phyloP scores from a whole-genome alignment of 768 basidiomycete genomes.

The Mycena capillaripes region DNA sequence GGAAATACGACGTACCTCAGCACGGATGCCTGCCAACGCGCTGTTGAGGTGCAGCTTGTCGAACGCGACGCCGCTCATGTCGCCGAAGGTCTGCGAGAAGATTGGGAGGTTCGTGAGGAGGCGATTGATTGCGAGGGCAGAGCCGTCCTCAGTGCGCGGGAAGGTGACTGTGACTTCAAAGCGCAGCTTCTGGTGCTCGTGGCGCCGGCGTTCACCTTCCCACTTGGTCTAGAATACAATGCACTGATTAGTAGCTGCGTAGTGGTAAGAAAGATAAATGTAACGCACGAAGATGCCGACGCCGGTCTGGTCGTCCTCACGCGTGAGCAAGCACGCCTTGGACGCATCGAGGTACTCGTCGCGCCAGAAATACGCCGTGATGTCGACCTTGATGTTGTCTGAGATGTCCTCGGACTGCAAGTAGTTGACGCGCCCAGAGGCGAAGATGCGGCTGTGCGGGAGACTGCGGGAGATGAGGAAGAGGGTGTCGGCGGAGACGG shows the following conservation, averaged over 20 bases:
- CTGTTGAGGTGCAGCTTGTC: neutral
- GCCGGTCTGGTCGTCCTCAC: conserved; percentile 37
- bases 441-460: neutral
- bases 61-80: conserved; percentile 4
- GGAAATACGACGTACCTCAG: conserved; percentile 41
- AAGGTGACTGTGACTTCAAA: conserved; percentile 26
- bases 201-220: neutral
- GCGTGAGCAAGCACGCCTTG: conserved; percentile 43
- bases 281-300: conserved; percentile 53
- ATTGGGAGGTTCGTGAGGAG: conserved; percentile 19
- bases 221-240: conserved; percentile 18
- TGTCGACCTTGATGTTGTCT: conserved; percentile 40
- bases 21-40: conserved; percentile 59
- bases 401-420: conserved; percentile 37
- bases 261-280: neutral
- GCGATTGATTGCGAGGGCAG: neutral
- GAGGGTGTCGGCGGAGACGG: conserved; percentile 43
- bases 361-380: conserved; percentile 41
- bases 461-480: conserved; percentile 45
- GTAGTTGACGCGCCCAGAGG: conserved; percentile 43
- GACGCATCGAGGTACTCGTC: conserved; percentile 39
- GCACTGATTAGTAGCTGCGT: neutral
- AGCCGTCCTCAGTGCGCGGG: neutral
- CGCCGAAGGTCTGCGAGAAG: conserved; percentile 17
- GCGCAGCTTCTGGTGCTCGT: conserved; percentile 13